A percentile compares a stretch with the other conserved stretches of the same genome.
Evolutionary conservation across 176 grass and related monocot genomes (phyloP).

Genomic region (Olyra latifolia): DNA sequence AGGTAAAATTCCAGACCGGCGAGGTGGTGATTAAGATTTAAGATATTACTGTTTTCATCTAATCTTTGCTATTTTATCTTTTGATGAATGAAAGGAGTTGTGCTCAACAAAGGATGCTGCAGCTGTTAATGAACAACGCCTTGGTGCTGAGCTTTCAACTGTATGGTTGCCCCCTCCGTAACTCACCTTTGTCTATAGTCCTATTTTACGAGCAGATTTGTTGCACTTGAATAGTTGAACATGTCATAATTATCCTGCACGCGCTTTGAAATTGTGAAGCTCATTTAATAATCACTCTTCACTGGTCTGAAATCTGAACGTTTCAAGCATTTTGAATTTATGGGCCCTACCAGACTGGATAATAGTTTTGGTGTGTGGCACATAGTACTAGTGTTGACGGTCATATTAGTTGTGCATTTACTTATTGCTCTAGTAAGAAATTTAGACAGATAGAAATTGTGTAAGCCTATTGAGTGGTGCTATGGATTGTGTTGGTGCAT

Average conservation of each 20-base stretch:
- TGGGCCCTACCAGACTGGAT: background rate
- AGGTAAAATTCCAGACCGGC: constrained; percentile 50
- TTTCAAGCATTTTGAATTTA: constrained; percentile 13
- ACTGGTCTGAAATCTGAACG: background rate
- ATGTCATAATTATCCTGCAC: background rate
- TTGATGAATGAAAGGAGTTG: constrained; percentile 64
- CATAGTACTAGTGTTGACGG: background rate
- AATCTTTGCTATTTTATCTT: constrained; percentile 38
- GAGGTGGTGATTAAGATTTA: background rate
- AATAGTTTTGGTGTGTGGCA: background rate
- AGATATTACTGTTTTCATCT: constrained; percentile 6
- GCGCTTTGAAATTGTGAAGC: background rate
- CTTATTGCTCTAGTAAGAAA: background rate
- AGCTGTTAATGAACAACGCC: constrained; percentile 70
- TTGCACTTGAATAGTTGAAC: background rate
- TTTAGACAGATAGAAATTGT: background rate
- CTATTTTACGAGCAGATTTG: background rate
- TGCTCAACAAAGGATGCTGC: constrained; percentile 70
- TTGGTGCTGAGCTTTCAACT: constrained; percentile 72
- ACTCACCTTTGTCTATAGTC: background rate
- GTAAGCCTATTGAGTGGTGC: background rate
- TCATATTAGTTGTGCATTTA: background rate
- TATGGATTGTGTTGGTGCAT: background rate
- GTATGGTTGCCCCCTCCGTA: constrained; percentile 40
- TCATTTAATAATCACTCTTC: background rate